phyloP scores from a whole-genome alignment of 305 asterid species.

The Stenogyne calaminthoides region DNA sequence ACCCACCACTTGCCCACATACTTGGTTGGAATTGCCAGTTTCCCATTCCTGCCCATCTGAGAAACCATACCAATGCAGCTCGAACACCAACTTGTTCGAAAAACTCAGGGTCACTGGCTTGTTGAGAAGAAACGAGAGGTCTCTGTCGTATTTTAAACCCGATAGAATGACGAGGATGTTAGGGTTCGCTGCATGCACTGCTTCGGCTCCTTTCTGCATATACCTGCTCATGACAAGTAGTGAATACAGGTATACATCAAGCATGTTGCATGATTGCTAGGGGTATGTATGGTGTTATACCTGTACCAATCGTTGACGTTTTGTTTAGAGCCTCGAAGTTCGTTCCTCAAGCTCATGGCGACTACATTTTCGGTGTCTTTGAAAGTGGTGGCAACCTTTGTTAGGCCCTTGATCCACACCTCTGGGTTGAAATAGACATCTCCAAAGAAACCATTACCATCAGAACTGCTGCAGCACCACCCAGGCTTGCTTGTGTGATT shows the following conservation, averaged over 20 bases:
- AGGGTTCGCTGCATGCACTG: conserved; percentile 83
- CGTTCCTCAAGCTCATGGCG: conserved; percentile 93
- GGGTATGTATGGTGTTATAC: conserved; percentile 28
- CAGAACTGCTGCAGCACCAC: conserved; percentile 84
- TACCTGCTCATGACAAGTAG: conserved; percentile 39
- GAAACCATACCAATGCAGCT: conserved; percentile 90
- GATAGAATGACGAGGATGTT: conserved; percentile 68
- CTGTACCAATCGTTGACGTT: conserved; percentile 81
- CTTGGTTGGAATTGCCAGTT: conserved; percentile 69
- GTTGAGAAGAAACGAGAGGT: conserved; percentile 59
- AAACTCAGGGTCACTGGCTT: conserved; percentile 56
- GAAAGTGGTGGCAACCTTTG: conserved; percentile 71
- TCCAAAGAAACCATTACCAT: conserved; percentile 93
- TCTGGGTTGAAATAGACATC: conserved; percentile 72
- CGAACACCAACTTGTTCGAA: conserved; percentile 63
- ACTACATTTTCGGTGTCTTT: conserved; percentile 54
- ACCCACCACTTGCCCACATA: conserved; percentile 59
- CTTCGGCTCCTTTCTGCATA: conserved; percentile 91
- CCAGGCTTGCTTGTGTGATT: conserved; percentile 94
- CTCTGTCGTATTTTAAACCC: conserved; percentile 69
- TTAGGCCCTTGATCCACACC: conserved; percentile 76
- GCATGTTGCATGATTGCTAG: not conserved
- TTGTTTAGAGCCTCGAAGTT: conserved; percentile 79
- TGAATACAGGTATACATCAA: not conserved
- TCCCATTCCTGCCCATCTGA: conserved; percentile 71